A percentile compares a stretch with the other conserved stretches of the same genome.
Evolutionary conservation across 768 basidiomycete genomes (phyloP).

Genomic region (Mycena rebaudengoi): DNA sequence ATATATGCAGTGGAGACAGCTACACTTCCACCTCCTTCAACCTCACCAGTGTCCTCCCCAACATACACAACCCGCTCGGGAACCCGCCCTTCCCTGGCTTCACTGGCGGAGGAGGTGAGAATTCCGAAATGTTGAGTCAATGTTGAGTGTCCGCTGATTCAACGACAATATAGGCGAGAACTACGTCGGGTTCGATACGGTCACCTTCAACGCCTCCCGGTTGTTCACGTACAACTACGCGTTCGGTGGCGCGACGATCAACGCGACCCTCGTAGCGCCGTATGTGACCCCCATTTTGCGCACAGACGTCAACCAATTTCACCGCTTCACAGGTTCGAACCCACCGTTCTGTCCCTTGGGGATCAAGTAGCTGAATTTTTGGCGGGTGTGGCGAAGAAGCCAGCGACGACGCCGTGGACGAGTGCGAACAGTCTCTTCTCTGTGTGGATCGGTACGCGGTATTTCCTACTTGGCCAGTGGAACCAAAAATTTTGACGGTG

Average conservation of each 20-base stretch:
- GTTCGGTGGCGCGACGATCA: constrained; percentile 72
- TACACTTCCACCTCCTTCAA: constrained; percentile 45
- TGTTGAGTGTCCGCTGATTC: no score
- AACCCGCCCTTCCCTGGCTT: constrained; percentile 47
- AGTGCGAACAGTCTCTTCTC: constrained; percentile 66
- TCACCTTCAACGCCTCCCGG: constrained; percentile 59
- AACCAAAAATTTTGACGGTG: neutral
- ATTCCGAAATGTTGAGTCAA: no score
- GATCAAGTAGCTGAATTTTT: constrained; percentile 74
- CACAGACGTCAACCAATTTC: no score
- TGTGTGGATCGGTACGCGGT: constrained; percentile 60
- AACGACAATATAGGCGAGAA: constrained; percentile 66
- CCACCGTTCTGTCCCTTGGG: constrained; percentile 61
- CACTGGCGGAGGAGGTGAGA: constrained; percentile 31
- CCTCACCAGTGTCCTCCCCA: constrained; percentile 32
- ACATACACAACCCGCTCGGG: constrained; percentile 42
- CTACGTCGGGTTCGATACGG: constrained; percentile 66
- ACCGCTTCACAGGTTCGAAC: no score
- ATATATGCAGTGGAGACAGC: constrained; percentile 39
- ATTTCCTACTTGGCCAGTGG: no score
- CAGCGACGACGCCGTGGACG: constrained; percentile 63
- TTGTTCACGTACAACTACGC: constrained; percentile 73
- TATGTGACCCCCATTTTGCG: no score
- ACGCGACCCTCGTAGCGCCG: constrained; percentile 63
- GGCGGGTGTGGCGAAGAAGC: constrained; percentile 52